These are phyloP conservation scores for Nissolia schottii DNA, from an alignment of 306 rosid genomes.

Conservation along the genomic window DNA sequence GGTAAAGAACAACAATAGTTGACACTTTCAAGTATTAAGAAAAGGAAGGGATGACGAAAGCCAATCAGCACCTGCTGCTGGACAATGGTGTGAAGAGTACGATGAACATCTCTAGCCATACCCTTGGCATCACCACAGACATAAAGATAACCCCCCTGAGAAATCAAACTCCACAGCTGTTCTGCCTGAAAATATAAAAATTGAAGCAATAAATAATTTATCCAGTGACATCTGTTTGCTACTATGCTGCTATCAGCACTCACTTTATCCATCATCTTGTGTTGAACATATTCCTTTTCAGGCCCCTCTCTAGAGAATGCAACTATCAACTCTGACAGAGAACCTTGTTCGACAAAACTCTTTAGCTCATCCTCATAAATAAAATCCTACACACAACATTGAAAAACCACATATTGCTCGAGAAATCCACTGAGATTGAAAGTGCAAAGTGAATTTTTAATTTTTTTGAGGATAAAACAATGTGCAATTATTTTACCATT, in stretches of 20 bases:
- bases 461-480: no score
- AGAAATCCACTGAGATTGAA: not conserved
- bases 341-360: constrained; percentile 62
- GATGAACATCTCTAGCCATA: constrained; percentile 92
- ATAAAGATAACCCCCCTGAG: constrained; percentile 77
- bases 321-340: constrained; percentile 66
- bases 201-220: constrained; percentile 20
- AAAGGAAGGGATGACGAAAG: constrained; percentile 14
- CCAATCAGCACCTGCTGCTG: constrained; percentile 56
- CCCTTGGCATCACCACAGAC: constrained; percentile 99
- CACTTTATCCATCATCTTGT: constrained; percentile 74
- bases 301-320: constrained; percentile 90
- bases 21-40: not conserved
- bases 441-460: no score
- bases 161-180: constrained; percentile 58
- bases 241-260: constrained; percentile 19
- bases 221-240: not conserved
- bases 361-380: constrained; percentile 89
- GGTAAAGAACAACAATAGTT: not conserved
- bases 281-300: constrained; percentile 83
- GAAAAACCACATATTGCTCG: constrained; percentile 19
- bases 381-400: constrained; percentile 59
- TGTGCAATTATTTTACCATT: constrained; percentile 55
- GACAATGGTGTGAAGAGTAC: constrained; percentile 70
- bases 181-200: constrained; percentile 53